Evolutionary conservation across 192 early-diverging fungal genomes (phyloP).

Genomic region (Lobosporangium transversale): DNA sequence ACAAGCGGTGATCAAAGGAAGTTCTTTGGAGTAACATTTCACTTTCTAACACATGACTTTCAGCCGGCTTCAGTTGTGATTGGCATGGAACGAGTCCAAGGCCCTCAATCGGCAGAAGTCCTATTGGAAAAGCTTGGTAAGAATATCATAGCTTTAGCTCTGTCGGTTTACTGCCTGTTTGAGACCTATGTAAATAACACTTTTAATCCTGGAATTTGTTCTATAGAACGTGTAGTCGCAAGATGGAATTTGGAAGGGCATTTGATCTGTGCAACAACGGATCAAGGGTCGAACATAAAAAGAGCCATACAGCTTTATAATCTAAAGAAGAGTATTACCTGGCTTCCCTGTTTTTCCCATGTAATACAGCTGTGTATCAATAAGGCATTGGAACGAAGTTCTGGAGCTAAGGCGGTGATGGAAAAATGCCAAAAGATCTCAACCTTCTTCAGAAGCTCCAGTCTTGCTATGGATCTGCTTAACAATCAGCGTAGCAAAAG

Average conservation of each 20-base stretch:
- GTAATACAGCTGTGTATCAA: slow-evolving; percentile 32
- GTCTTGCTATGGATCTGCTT: slow-evolving; percentile 9
- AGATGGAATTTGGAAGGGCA: slow-evolving; percentile 12
- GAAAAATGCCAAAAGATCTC: slow-evolving; percentile 17
- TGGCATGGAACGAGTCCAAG: too few relatives aligned
- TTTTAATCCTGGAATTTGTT: background rate
- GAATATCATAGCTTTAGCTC: too few relatives aligned
- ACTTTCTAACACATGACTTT: too few relatives aligned
- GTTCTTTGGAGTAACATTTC: too few relatives aligned
- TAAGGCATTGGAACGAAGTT: slow-evolving; percentile 5
- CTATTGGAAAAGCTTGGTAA: too few relatives aligned
- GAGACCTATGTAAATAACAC: too few relatives aligned
- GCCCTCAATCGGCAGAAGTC: too few relatives aligned
- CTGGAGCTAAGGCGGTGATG: background rate
- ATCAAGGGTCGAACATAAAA: slow-evolving; percentile 42
- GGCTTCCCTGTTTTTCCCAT: slow-evolving; percentile 15
- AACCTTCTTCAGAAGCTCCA: slow-evolving; percentile 19
- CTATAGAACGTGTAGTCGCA: background rate
- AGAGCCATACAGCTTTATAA: too few relatives aligned
- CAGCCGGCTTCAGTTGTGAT: too few relatives aligned
- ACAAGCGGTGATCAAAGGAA: too few relatives aligned
- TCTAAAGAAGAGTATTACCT: background rate
- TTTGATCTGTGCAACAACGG: slow-evolving; percentile 27
- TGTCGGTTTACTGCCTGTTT: too few relatives aligned
- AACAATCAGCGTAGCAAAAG: background rate